These are phyloP conservation scores for Osmanthus fragrans DNA, from an alignment of 257 asterid species.

Conservation along the genomic window DNA sequence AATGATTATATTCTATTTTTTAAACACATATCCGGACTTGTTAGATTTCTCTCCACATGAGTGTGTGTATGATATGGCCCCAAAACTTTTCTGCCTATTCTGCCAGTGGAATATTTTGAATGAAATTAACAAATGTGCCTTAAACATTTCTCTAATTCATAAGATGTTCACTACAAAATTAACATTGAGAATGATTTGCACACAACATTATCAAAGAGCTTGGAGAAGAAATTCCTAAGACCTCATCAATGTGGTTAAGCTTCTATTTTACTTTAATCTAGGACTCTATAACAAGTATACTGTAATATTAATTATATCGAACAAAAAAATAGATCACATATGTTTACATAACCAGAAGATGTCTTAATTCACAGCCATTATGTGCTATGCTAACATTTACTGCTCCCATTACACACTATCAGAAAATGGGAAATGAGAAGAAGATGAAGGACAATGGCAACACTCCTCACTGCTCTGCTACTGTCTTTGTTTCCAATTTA, in stretches of 20 bases:
- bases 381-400: not conserved
- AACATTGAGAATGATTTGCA: not conserved
- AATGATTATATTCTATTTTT: too few relatives aligned
- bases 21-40: too few relatives aligned
- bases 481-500: conserved; percentile 76
- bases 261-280: not conserved
- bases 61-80: too few relatives aligned
- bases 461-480: conserved; percentile 64
- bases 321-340: not conserved
- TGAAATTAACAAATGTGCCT: too few relatives aligned
- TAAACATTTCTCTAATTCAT: too few relatives aligned
- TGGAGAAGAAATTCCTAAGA: not conserved
- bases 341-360: not conserved
- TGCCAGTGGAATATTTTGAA: too few relatives aligned
- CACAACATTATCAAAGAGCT: not conserved
- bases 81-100: too few relatives aligned
- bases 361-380: not conserved
- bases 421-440: conserved; percentile 67
- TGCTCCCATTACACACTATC: not conserved
- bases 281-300: not conserved
- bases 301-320: not conserved
- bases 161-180: not conserved
- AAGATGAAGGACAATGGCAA: conserved; percentile 40
- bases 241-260: not conserved
- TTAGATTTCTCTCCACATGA: too few relatives aligned